These are phyloP conservation scores for Mayamaea pseudoterrestris DNA, from an alignment of 108 stramenopile genomes.

Conservation along the genomic window DNA sequence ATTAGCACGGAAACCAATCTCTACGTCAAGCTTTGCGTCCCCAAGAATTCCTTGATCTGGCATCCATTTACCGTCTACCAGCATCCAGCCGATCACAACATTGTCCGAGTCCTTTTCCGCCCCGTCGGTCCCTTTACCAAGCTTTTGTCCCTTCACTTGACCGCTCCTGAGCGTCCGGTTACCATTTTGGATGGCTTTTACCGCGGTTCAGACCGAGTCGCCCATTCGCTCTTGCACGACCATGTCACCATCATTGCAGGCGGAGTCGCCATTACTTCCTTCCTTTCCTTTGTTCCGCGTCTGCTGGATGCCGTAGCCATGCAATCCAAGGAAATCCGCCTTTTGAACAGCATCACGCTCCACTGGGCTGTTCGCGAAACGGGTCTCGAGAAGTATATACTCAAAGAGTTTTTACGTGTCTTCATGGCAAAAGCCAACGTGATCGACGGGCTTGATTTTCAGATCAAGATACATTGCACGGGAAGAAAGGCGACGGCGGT, in stretches of 20 bases:
- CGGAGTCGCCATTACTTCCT: constrained; percentile 10
- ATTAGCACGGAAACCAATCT: neutral
- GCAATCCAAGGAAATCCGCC: neutral
- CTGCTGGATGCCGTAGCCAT: neutral
- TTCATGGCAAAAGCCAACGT: constrained; percentile 83
- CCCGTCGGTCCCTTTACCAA: constrained; percentile 6
- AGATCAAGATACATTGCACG: no score
- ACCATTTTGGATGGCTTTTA: constrained; percentile 5
- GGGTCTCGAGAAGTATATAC: no score
- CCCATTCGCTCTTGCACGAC: constrained; percentile 5
- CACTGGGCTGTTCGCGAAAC: constrained; percentile 2
- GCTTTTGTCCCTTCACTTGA: neutral
- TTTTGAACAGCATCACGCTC: neutral
- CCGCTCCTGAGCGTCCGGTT: neutral
- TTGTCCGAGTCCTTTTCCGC: constrained; percentile 1
- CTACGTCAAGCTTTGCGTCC: constrained; percentile 9
- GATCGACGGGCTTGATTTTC: constrained; percentile 42
- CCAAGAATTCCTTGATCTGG: constrained; percentile 6
- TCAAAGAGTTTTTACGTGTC: no score
- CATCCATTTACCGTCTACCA: constrained; percentile 8
- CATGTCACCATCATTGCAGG: constrained; percentile 5
- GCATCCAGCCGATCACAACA: neutral
- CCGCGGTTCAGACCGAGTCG: neutral
- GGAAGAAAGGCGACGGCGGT: no score
- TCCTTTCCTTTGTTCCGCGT: constrained; percentile 4